Evolutionary conservation across 2,329 filamentous ascomycete genomes (phyloP).

Genomic region (Arthrinium phaeospermum): DNA sequence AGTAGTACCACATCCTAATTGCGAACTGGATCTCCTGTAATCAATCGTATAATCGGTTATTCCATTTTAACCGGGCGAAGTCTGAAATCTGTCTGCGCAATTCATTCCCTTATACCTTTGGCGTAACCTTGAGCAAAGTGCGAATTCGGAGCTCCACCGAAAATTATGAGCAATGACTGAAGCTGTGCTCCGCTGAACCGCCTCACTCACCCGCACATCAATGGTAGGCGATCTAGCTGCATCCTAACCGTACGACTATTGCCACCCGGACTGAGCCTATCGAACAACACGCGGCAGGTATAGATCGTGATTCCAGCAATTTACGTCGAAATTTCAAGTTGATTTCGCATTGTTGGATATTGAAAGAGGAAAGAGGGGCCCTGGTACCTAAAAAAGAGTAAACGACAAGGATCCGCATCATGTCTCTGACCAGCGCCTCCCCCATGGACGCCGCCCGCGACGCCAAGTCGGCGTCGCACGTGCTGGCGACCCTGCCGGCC

Average conservation of each 20-base stretch:
- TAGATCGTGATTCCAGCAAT: no score
- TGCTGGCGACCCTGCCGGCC: slow-evolving; percentile 79
- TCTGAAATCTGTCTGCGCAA: slow-evolving; percentile 70
- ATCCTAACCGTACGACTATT: neutral
- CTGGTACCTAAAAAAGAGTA: neutral
- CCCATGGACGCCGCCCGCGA: slow-evolving; percentile 77
- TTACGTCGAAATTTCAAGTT: no score
- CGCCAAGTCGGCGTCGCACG: slow-evolving; percentile 82
- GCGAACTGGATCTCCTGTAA: neutral
- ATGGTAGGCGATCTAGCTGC: neutral
- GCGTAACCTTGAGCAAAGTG: neutral
- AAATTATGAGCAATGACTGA: slow-evolving; percentile 8
- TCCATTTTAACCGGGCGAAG: neutral
- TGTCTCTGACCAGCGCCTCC: slow-evolving; percentile 90
- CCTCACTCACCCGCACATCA: neutral
- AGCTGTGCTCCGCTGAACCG: neutral
- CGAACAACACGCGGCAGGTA: neutral
- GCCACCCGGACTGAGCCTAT: neutral
- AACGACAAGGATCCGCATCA: slow-evolving; percentile 41
- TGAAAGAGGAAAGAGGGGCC: neutral
- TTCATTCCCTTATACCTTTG: neutral
- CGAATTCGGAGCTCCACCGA: slow-evolving; percentile 16
- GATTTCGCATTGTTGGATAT: neutral
- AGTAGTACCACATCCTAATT: no score
- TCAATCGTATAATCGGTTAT: neutral